A percentile compares a stretch with the other conserved stretches of the same genome.
Evolutionary conservation across 176 grass and related monocot species (phyloP).

Genomic region (Oryza officinalis): DNA sequence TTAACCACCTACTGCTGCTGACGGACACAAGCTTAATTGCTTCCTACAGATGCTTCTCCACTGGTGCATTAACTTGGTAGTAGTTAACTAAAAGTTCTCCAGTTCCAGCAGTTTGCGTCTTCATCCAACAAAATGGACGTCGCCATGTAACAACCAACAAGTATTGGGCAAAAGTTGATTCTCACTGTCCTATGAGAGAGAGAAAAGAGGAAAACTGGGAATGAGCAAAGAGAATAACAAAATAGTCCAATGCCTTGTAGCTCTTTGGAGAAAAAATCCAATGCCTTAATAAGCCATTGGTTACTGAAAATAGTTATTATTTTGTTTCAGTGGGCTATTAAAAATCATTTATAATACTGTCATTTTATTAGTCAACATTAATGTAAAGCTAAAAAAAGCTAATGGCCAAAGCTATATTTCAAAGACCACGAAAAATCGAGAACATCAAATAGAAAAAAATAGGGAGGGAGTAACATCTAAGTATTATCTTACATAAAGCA

Average conservation of each 20-base stretch:
- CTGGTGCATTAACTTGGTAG: neutral
- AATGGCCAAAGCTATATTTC: neutral
- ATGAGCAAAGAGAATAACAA: conserved; percentile 1
- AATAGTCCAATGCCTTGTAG: neutral
- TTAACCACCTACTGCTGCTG: neutral
- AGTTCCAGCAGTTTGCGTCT: neutral
- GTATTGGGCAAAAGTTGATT: neutral
- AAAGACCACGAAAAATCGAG: neutral
- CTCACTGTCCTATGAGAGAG: neutral
- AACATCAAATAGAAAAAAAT: neutral
- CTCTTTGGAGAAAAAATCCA: too few relatives aligned
- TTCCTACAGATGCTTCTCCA: conserved; percentile 1
- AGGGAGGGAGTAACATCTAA: neutral
- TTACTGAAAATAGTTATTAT: too few relatives aligned
- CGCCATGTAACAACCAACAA: neutral
- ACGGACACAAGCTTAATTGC: neutral
- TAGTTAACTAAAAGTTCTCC: neutral
- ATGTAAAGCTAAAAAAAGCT: neutral
- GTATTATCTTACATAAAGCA: neutral
- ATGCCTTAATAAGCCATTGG: too few relatives aligned
- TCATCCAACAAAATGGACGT: neutral
- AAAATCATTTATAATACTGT: neutral
- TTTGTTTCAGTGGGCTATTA: too few relatives aligned
- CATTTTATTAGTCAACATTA: neutral
- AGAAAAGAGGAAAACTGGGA: neutral